Evolutionary conservation across 2,329 filamentous ascomycete species (phyloP), one percentile per base, ranked within the genome.

Genomic region (Fusarium sp.): DNA sequence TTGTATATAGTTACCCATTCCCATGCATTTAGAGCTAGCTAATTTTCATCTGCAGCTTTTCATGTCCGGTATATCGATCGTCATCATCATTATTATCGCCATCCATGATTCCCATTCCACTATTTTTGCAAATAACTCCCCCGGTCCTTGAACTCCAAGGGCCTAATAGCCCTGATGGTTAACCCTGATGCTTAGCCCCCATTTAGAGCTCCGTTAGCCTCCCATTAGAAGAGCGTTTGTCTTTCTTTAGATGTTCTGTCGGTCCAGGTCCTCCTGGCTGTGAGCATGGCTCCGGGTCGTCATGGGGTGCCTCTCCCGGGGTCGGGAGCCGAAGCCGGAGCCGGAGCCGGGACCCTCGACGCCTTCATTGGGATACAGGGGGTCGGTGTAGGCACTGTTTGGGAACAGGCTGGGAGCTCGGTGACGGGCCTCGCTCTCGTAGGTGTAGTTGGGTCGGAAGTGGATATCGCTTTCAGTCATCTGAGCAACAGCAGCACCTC

Each of bases 221-320:
- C 43, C 7, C 20, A 15, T 9, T 15, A 47, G 43, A 27, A 10
- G 22, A 15, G 8, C 17, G 14, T 27, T 50, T 50, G 22, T 11
- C 17, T 4, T 25, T 17, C 7, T 6, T 7, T 50, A 68, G 4
- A 30, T 22, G 12, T 22, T 50, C 27, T 47, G 56, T 11, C 20
- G n/a, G 8, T 17, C 25, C n/a, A 33, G 14, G 12, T 62, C 68
- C n/a, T 65, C 50, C 32, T 32, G 32, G 7, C 40, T 37, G 25
- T 62, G 47, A 4, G 56, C 56, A 62, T 69, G 69, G 4, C 65
- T 72, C 10, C 50, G 32, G n/a, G 71, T 43, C 9, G 71, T 66
- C 22, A 47, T n/a, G n/a, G 65, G 68, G 12, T 6, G 37, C 12
- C 30, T 17, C 25, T 32, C 27, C 9, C 33, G 54, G 22, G 20